Percentiles rank a stretch among this genome's conserved stretches.
Conservation (phyloP, 306 rosid species). For the Abrus pulchellus region DNA sequence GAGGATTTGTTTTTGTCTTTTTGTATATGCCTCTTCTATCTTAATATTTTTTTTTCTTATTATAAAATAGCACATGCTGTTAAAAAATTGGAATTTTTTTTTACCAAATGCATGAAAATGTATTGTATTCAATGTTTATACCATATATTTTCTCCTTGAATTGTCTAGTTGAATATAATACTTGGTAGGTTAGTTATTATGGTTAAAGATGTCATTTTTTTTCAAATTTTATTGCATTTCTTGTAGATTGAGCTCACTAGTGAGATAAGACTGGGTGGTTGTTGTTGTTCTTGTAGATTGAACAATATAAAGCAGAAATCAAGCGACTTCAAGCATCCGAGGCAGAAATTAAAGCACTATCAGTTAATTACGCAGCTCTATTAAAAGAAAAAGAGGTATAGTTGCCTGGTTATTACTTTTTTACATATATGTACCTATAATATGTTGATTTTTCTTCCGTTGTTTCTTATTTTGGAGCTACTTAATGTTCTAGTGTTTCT, state of each 20-base stretch:
- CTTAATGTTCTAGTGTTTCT: slow-evolving; percentile 15
- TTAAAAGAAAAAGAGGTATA: slow-evolving; percentile 91
- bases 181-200: neutral
- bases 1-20: neutral
- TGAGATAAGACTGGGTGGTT: no score
- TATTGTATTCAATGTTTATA: slow-evolving; percentile 16
- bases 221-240: slow-evolving; percentile 26
- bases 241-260: slow-evolving; percentile 66
- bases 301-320: slow-evolving; percentile 77
- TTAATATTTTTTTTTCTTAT: neutral
- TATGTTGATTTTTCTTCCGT: slow-evolving; percentile 9
- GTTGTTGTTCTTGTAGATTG: slow-evolving; percentile 62
- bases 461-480: slow-evolving; percentile 39
- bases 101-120: slow-evolving; percentile 23
- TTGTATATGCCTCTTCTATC: neutral
- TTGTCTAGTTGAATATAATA: slow-evolving; percentile 15
- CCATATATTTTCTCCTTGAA: neutral
- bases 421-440: neutral
- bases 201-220: slow-evolving; percentile 12
- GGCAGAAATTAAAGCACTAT: slow-evolving; percentile 89
- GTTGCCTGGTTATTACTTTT: neutral
- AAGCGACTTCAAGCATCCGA: slow-evolving; percentile 94
- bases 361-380: slow-evolving; percentile 91
- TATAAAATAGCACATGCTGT: slow-evolving; percentile 14
- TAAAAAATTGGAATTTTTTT: neutral